Conservation (phyloP, 371 early-diverging fungal species). For the Phascolomyces articulosus region DNA sequence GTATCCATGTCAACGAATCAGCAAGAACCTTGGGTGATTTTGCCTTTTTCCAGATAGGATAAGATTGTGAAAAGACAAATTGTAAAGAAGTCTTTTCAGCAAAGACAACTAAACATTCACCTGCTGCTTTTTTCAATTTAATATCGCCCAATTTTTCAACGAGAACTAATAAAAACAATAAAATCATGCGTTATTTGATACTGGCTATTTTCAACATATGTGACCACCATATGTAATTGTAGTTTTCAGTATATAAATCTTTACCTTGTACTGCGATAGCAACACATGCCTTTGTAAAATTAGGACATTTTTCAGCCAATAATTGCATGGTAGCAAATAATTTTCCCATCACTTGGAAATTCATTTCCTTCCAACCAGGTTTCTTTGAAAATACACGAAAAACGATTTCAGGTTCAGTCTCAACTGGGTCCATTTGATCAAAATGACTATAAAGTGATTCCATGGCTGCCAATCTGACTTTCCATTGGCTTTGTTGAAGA, state of each 20-base stretch:
- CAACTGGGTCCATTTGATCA: constrained; percentile 35
- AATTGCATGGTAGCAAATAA: constrained; percentile 70
- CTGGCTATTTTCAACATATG: too few relatives aligned
- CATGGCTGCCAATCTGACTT: constrained; percentile 85
- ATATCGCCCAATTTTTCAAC: constrained; percentile 94
- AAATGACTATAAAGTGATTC: constrained; percentile 72
- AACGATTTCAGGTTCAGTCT: constrained; percentile 84
- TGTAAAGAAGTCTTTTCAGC: constrained; percentile 77
- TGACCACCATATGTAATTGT: too few relatives aligned
- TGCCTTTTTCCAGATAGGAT: constrained; percentile 75
- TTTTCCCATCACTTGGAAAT: constrained; percentile 85
- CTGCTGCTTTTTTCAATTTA: constrained; percentile 86
- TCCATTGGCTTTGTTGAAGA: constrained; percentile 82
- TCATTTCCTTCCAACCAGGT: constrained; percentile 95
- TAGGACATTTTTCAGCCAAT: constrained; percentile 61
- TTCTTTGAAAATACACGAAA: constrained; percentile 78
- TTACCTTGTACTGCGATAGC: constrained; percentile 71
- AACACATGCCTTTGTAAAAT: constrained; percentile 77
- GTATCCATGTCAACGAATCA: constrained; percentile 85
- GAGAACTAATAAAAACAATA: constrained; percentile 46
- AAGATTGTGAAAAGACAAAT: constrained; percentile 79
- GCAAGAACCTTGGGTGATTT: constrained; percentile 92
- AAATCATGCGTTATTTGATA: neutral
- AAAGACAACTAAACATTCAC: constrained; percentile 74
- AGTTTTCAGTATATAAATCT: neutral